These are phyloP conservation scores for Articulospora tetracladia DNA, from an alignment of 495 filamentous ascomycete genomes.

Conservation along the genomic window DNA sequence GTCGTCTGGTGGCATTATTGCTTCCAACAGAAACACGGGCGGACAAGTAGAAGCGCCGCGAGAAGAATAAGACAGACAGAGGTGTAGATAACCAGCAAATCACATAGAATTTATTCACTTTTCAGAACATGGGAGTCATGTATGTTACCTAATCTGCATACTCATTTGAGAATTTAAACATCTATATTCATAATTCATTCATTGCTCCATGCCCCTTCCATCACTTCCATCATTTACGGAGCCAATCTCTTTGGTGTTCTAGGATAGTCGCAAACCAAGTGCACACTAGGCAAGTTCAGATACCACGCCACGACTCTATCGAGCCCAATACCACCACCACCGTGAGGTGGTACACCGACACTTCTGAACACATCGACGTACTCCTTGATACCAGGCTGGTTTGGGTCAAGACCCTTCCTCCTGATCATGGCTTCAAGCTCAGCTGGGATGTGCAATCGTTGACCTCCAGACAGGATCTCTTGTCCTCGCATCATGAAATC, in stretches of 20 bases:
- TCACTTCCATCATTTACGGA: slow-evolving; percentile 15
- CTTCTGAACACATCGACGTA: slow-evolving; percentile 79
- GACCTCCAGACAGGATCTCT: slow-evolving; percentile 83
- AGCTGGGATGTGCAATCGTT: slow-evolving; percentile 74
- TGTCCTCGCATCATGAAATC: slow-evolving; percentile 95
- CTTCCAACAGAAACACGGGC: no score
- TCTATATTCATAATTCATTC: not conserved
- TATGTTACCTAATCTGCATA: no score
- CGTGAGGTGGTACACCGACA: slow-evolving; percentile 74
- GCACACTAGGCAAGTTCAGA: slow-evolving; percentile 76
- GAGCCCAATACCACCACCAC: slow-evolving; percentile 81
- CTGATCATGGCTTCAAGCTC: slow-evolving; percentile 66
- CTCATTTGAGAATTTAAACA: no score
- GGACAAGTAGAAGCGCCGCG: no score
- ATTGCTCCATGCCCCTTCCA: not conserved
- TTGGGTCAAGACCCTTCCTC: slow-evolving; percentile 69
- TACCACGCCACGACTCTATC: slow-evolving; percentile 90
- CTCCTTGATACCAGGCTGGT: slow-evolving; percentile 71
- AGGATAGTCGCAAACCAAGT: slow-evolving; percentile 75
- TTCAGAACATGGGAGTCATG: no score
- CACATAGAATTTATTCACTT: no score
- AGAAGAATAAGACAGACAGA: no score
- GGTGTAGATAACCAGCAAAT: no score
- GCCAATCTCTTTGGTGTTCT: slow-evolving; percentile 76
- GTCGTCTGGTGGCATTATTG: no score